Conservation (phyloP, 2,329 filamentous ascomycete genomes). For the Arthrobotrys conoides region DNA sequence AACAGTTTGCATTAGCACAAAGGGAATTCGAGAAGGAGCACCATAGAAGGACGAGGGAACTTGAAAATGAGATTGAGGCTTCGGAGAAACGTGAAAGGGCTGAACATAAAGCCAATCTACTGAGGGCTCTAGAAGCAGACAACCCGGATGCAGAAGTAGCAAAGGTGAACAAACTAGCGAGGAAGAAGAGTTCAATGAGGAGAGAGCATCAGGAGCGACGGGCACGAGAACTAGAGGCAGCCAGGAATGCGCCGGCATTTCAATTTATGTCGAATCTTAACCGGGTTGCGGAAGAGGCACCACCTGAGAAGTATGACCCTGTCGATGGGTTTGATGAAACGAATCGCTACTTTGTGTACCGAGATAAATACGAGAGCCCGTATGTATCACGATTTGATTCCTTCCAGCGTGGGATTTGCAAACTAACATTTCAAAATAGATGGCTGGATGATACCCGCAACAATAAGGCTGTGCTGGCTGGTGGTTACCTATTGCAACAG, state of each 20-base stretch:
- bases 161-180: conserved; percentile 61
- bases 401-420: not conserved
- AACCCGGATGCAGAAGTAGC: conserved; percentile 72
- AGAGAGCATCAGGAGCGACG: conserved; percentile 62
- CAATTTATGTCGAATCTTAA: conserved; percentile 71
- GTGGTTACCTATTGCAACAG: conserved; percentile 85
- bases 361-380: conserved; percentile 78
- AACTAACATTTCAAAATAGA: conserved; percentile 32
- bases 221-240: conserved; percentile 60
- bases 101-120: conserved; percentile 77
- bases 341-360: conserved; percentile 78
- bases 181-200: conserved; percentile 64
- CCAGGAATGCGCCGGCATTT: conserved; percentile 61
- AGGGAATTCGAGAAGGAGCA: conserved; percentile 78
- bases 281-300: conserved; percentile 76
- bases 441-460: conserved; percentile 78
- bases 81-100: conserved; percentile 77
- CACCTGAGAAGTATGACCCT: conserved; percentile 86
- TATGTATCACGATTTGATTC: conserved; percentile 22
- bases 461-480: conserved; percentile 78
- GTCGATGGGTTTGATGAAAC: conserved; percentile 82
- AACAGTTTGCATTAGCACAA: conserved; percentile 71
- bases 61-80: conserved; percentile 65
- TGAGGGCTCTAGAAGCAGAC: conserved; percentile 77
- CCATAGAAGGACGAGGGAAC: conserved; percentile 70